Base-by-base conservation (phyloP, 1,284 basidiomycete genomes). In the Papiliotrema laurentii region DNA sequence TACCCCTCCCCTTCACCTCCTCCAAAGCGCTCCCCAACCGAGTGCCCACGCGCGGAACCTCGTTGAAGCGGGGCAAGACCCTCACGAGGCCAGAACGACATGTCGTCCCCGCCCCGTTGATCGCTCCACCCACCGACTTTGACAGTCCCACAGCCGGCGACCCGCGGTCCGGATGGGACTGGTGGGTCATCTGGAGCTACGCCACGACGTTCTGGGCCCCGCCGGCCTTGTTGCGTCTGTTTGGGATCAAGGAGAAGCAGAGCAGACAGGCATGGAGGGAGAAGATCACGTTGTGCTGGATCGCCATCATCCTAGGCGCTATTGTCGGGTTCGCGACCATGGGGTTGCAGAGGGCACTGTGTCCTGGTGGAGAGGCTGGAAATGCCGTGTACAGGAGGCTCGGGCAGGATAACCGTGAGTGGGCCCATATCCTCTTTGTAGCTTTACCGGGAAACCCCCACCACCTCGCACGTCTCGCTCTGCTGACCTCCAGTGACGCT, bases 221-320 rank as follows among this genome's bases (percentile, higher is more conserved):
- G 14, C 79, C 82, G 41, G 54, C 84, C 57, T 68, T 93, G 14
- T 80, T 97, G 47, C 75, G 79, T 21, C 81, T 84, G 13, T 54
- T 86, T 50, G 89, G 91, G 42, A 80, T 97, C 71, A 85, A 82
- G 64, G 89, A 92, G 69, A 80, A 81, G 67, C 77, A 81, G 45
- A 78, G 83, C 51, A 79, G 83, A 57, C 89, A 97, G 74, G 96
- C 96, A 1, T 99, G 96, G 96, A 82, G 96, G 61, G 96, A 99
- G 75, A 99, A 98, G 78, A 83, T 97, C 53, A 83, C 92, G 5
- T 80, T 99, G 7, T 97, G 92, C 71, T 83, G 86, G 71, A 85
- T 96, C 64, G 87, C 91, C 46, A 61, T 83, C 51, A 28, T 89
- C 22, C 74, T 97, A 22, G 96, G 92, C 59, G 85, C 78, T 21